Percentiles rank a stretch among this genome's conserved stretches.
These are phyloP conservation scores for Alternaria sp. DNA, from an alignment of 2,329 filamentous ascomycete species.

Conservation along the genomic window DNA sequence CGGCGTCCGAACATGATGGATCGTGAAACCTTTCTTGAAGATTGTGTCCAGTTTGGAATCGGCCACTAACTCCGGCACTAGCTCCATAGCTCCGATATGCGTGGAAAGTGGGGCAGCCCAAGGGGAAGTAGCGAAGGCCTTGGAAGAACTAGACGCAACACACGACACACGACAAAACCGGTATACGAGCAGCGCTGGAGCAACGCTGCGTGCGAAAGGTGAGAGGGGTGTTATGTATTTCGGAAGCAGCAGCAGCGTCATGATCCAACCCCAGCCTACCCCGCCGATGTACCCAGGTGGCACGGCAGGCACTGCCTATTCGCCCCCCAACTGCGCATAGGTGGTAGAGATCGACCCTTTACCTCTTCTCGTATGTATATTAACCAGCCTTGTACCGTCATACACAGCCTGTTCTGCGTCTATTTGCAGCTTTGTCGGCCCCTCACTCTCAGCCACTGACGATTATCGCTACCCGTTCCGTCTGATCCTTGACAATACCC, in stretches of 20 bases:
- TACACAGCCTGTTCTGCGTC: not conserved
- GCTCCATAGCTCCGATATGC: accelerated
- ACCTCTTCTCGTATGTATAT: not conserved
- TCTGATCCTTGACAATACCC: not conserved
- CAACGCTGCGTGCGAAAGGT: too few species aligned
- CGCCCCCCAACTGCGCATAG: not conserved
- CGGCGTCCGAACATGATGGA: too few species aligned
- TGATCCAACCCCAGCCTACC: not conserved
- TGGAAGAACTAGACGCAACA: not conserved
- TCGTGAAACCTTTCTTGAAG: not conserved
- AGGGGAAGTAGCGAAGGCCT: not conserved
- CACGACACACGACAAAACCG: too few species aligned
- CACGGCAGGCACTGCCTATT: not conserved
- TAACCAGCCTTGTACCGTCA: not conserved
- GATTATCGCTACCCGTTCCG: not conserved
- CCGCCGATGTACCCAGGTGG: not conserved
- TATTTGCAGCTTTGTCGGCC: not conserved
- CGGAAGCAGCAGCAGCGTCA: not conserved
- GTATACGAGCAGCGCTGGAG: too few species aligned
- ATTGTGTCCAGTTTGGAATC: not conserved
- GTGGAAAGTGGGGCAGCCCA: not conserved
- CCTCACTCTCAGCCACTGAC: not conserved
- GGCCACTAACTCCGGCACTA: not conserved
- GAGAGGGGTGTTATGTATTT: too few species aligned
- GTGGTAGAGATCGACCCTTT: not conserved